Percentiles rank a stretch among this genome's conserved stretches.
phyloP scores from a whole-genome alignment of 1,284 basidiomycete species.

The Sporisorium exsertum region DNA sequence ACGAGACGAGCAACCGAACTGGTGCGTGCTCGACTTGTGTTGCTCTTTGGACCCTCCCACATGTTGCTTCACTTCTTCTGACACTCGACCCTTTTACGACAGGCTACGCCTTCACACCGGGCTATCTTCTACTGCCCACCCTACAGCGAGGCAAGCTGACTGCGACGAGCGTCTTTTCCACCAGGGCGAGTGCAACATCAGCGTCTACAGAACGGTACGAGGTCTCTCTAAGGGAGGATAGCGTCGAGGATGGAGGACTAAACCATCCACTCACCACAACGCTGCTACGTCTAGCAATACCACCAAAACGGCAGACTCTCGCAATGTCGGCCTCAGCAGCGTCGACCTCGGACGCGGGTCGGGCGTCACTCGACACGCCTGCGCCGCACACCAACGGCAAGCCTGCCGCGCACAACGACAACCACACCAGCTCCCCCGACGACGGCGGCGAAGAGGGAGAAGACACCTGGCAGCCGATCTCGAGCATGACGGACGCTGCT shows the following conservation, averaged over 20 bases:
- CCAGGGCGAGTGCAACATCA: too few relatives aligned
- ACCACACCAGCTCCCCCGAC: neutral
- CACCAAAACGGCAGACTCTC: too few relatives aligned
- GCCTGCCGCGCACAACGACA: neutral
- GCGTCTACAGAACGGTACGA: too few relatives aligned
- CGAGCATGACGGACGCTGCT: constrained; percentile 13
- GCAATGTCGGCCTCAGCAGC: neutral
- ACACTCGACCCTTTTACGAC: too few relatives aligned
- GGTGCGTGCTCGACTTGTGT: too few relatives aligned
- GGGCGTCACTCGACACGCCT: constrained; percentile 12
- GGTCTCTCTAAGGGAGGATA: too few relatives aligned
- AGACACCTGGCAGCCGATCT: constrained; percentile 9
- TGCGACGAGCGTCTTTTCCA: neutral
- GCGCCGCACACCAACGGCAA: constrained; percentile 14
- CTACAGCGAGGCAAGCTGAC: too few relatives aligned
- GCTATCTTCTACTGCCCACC: too few relatives aligned
- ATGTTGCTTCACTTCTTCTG: too few relatives aligned
- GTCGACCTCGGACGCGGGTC: neutral
- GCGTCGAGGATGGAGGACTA: neutral
- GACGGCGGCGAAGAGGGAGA: constrained; percentile 1
- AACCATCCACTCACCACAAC: neutral
- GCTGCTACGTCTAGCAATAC: neutral
- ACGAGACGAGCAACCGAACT: too few relatives aligned
- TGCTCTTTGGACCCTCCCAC: too few relatives aligned
- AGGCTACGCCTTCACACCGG: too few relatives aligned